Evolutionary conservation across 257 asterid genomes (phyloP).

Genomic region (Nicotiana obtusifolia): DNA sequence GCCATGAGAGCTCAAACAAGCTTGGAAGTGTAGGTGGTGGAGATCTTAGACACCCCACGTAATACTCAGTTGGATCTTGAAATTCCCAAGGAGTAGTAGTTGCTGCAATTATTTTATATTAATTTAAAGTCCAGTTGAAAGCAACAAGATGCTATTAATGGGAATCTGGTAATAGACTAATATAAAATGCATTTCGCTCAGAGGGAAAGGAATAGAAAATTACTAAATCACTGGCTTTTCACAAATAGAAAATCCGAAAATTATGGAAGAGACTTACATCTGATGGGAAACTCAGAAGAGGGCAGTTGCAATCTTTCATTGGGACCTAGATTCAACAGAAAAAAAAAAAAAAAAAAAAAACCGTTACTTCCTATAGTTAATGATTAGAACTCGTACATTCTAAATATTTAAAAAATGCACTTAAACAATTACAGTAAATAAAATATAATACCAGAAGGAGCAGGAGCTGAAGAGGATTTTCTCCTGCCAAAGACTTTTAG

Average conservation of each 20-base stretch:
- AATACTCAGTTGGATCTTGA: slow-evolving; percentile 43
- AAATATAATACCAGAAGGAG: slow-evolving; percentile 20
- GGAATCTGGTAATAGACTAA: neutral
- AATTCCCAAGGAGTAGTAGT: slow-evolving; percentile 31
- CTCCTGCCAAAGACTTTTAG: slow-evolving; percentile 47
- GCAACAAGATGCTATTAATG: neutral
- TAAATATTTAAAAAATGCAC: neutral
- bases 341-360: too few species aligned
- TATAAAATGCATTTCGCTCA: neutral
- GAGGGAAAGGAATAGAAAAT: neutral
- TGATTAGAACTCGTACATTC: neutral
- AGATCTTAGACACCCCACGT: slow-evolving; percentile 31
- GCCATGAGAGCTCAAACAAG: slow-evolving; percentile 42
- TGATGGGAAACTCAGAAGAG: slow-evolving; percentile 24
- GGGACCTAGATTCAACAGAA: slow-evolving; percentile 13
- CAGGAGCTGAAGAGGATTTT: slow-evolving; percentile 25
- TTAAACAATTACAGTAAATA: neutral
- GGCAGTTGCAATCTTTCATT: slow-evolving; percentile 29
- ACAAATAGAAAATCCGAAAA: neutral
- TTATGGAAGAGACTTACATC: slow-evolving; percentile 28
- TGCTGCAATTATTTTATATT: slow-evolving; percentile 15
- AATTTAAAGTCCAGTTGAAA: neutral
- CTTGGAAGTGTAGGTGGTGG: slow-evolving; percentile 34
- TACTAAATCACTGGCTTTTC: neutral
- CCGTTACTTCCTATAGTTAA: neutral